Evolutionary conservation across 495 filamentous ascomycete species (phyloP).

Genomic region (Hypomontagnella monticulosa): DNA sequence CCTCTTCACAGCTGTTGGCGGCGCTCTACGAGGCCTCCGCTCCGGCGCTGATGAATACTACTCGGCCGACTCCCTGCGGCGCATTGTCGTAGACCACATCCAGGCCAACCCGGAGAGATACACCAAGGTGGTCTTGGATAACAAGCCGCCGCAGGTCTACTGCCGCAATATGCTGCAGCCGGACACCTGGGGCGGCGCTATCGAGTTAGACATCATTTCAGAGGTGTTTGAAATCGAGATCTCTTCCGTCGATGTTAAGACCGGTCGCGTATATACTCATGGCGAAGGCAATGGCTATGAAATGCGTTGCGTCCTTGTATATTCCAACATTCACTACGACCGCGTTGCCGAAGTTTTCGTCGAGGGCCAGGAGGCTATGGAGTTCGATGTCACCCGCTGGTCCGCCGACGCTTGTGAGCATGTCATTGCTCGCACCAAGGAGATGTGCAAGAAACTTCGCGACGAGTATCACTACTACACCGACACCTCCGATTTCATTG

Average conservation of each 20-base stretch:
- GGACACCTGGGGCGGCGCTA: conserved; percentile 90
- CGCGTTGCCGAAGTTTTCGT: conserved; percentile 79
- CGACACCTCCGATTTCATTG: conserved; percentile 82
- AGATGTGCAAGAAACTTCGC: conserved; percentile 73
- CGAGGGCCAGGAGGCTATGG: conserved; percentile 62
- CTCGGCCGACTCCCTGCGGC: conserved; percentile 73
- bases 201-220: conserved; percentile 86
- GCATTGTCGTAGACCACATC: conserved; percentile 83
- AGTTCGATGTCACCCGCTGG: conserved; percentile 82
- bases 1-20: conserved; percentile 88
- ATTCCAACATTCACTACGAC: conserved; percentile 96
- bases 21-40: conserved; percentile 64
- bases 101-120: conserved; percentile 76
- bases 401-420: conserved; percentile 68
- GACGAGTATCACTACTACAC: conserved; percentile 86
- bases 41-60: conserved; percentile 63
- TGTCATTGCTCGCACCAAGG: conserved; percentile 72
- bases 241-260: conserved; percentile 76
- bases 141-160: conserved; percentile 74
- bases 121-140: conserved; percentile 76
- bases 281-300: conserved; percentile 72
- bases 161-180: conserved; percentile 84
- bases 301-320: conserved; percentile 82
- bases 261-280: conserved; percentile 69
- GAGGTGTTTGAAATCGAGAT: conserved; percentile 90